phyloP scores from a whole-genome alignment of 2,329 filamentous ascomycete genomes.

The Orbilia oligospora region DNA sequence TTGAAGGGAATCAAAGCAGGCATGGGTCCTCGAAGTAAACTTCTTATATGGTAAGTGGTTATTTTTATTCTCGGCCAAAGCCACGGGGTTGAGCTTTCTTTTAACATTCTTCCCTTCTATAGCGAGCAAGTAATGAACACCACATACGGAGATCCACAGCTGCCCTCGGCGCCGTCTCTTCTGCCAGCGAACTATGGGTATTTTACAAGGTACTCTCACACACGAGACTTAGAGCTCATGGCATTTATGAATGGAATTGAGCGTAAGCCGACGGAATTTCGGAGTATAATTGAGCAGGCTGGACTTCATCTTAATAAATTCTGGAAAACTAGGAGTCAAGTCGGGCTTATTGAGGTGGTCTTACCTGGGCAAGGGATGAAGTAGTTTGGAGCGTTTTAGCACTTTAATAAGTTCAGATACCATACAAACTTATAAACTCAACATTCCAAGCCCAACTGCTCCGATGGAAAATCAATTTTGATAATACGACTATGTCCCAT shows the following conservation, averaged over 20 bases:
- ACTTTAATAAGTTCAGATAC: no score
- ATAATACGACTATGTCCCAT: no score
- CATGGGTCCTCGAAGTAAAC: slow-evolving; percentile 50
- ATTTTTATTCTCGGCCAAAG: slow-evolving; percentile 61
- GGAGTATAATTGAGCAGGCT: slow-evolving; percentile 64
- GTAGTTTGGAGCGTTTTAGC: no score
- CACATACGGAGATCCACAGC: slow-evolving; percentile 64
- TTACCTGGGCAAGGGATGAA: slow-evolving; percentile 3
- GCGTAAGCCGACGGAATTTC: slow-evolving; percentile 65
- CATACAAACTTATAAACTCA: no score
- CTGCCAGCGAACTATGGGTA: slow-evolving; percentile 67
- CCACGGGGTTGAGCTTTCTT: slow-evolving; percentile 51
- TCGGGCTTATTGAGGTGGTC: slow-evolving; percentile 65
- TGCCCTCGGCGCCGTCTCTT: slow-evolving; percentile 65
- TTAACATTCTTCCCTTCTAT: slow-evolving; percentile 43
- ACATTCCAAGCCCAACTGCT: no score
- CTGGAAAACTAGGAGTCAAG: slow-evolving; percentile 65
- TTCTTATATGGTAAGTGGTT: slow-evolving; percentile 47
- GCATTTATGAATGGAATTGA: slow-evolving; percentile 67
- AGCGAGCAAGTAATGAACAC: slow-evolving; percentile 67
- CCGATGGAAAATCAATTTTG: no score
- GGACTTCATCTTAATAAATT: slow-evolving; percentile 65
- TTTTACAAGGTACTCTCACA: slow-evolving; percentile 65
- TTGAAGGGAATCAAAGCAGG: slow-evolving; percentile 61
- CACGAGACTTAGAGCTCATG: slow-evolving; percentile 66